Conservation (phyloP, 768 basidiomycete species). For the Rhodosporidiobolus odoratus region DNA sequence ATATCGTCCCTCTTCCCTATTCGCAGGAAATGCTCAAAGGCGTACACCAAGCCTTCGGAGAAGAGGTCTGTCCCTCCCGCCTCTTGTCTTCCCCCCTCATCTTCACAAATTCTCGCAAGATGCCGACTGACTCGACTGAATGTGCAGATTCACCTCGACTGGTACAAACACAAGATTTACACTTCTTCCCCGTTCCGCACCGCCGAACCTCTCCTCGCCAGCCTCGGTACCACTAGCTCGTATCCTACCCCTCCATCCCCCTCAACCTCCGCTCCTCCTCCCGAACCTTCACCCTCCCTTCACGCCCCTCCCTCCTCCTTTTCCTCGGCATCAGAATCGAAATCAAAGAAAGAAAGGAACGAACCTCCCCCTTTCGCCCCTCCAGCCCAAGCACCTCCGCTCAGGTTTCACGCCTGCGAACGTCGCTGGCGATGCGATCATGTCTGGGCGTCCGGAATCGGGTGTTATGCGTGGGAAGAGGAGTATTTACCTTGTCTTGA, state of each 20-base stretch:
- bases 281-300: neutral
- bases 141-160: slow-evolving; percentile 75
- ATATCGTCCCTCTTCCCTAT: neutral
- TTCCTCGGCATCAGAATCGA: too few species aligned
- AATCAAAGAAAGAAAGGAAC: too few species aligned
- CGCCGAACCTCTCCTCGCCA: slow-evolving; percentile 60
- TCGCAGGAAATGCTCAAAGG: slow-evolving; percentile 64
- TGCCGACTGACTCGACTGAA: neutral
- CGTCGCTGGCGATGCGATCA: slow-evolving; percentile 48
- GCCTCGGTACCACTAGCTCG: slow-evolving; percentile 60
- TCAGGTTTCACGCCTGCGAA: slow-evolving; percentile 89
- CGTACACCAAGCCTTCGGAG: slow-evolving; percentile 61
- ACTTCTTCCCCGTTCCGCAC: slow-evolving; percentile 45
- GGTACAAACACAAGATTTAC: slow-evolving; percentile 74
- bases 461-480: slow-evolving; percentile 25
- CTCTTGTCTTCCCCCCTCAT: neutral
- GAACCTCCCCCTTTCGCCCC: neutral
- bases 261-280: neutral
- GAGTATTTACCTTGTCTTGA: neutral
- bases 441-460: slow-evolving; percentile 34
- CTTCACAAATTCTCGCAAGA: neutral
- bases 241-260: slow-evolving; percentile 39
- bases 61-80: slow-evolving; percentile 51
- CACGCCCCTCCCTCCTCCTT: slow-evolving; percentile 12
- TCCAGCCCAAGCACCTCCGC: too few species aligned